Evolutionary conservation across 2,329 filamentous ascomycete species (phyloP).

Genomic region (Xylariaceae sp.): DNA sequence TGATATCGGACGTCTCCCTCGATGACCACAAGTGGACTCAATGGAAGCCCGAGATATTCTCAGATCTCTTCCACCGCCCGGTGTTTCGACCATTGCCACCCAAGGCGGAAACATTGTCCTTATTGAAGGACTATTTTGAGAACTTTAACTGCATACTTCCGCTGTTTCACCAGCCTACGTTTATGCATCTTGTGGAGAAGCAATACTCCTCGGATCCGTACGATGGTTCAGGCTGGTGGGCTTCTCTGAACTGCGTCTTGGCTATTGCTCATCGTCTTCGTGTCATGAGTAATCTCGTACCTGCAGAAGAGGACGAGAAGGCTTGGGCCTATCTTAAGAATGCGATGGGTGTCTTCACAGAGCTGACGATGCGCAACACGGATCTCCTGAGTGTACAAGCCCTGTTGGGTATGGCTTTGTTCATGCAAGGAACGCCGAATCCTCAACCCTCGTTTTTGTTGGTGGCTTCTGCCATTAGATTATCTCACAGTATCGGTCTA

Average conservation of each 20-base stretch:
- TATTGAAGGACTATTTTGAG: slow-evolving; percentile 92
- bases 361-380: slow-evolving; percentile 92
- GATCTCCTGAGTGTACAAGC: slow-evolving; percentile 94
- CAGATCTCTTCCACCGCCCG: slow-evolving; percentile 81
- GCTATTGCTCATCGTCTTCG: slow-evolving; percentile 91
- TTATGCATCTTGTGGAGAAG: slow-evolving; percentile 93
- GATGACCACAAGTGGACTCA: slow-evolving; percentile 95
- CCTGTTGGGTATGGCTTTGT: slow-evolving; percentile 86
- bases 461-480: slow-evolving; percentile 81
- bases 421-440: slow-evolving; percentile 94
- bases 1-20: slow-evolving; percentile 87
- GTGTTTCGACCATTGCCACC: slow-evolving; percentile 80
- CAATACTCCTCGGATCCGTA: slow-evolving; percentile 93
- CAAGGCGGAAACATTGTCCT: slow-evolving; percentile 80
- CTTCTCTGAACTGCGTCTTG: slow-evolving; percentile 86
- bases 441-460: slow-evolving; percentile 91
- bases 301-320: slow-evolving; percentile 87
- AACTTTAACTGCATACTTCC: slow-evolving; percentile 99
- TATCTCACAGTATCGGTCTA: slow-evolving; percentile 90
- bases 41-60: slow-evolving; percentile 97
- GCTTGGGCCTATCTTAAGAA: slow-evolving; percentile 97
- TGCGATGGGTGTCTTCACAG: slow-evolving; percentile 86
- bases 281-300: slow-evolving; percentile 91
- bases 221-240: slow-evolving; percentile 97
- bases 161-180: slow-evolving; percentile 93